phyloP scores from a whole-genome alignment of 306 rosid genomes.

The Styphnolobium japonicum region DNA sequence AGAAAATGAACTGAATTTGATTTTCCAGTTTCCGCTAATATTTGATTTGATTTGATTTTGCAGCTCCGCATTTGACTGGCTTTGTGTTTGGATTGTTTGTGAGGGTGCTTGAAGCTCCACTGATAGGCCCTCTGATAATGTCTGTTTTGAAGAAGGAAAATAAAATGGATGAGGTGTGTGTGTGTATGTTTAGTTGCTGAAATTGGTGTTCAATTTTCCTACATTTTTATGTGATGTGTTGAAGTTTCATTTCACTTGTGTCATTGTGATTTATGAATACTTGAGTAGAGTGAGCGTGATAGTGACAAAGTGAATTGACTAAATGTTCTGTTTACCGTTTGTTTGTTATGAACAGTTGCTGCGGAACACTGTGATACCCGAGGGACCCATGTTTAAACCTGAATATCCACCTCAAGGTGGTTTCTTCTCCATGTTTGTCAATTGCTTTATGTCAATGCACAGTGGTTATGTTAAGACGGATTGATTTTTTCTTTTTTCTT shows the following conservation, averaged over 20 bases:
- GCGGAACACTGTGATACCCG: conserved; percentile 75
- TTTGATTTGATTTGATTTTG: conserved; percentile 2
- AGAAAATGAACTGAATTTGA: neutral
- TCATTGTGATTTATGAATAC: neutral
- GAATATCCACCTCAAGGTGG: conserved; percentile 96
- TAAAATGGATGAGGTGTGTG: conserved; percentile 62
- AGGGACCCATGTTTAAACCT: conserved; percentile 89
- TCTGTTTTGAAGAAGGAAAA: conserved; percentile 65
- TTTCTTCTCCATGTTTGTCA: neutral
- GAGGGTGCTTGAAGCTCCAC: conserved; percentile 58
- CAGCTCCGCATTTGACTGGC: conserved; percentile 95
- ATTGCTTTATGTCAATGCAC: conserved; percentile 3
- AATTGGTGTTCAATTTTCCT: neutral
- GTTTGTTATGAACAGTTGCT: conserved; percentile 46
- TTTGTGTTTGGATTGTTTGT: conserved; percentile 60
- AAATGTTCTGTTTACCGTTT: neutral
- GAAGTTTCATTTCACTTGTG: neutral
- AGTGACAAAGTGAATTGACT: neutral
- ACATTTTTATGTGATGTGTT: neutral
- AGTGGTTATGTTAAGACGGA: neutral
- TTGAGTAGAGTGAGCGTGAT: neutral
- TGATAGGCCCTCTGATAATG: conserved; percentile 57
- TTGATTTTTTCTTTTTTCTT: neutral
- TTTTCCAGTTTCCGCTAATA: neutral
- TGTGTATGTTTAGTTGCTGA: neutral